A percentile compares a stretch with the other conserved stretches of the same genome.
Evolutionary conservation across 305 asterid species (phyloP).

Genomic region (Lippia alba): DNA sequence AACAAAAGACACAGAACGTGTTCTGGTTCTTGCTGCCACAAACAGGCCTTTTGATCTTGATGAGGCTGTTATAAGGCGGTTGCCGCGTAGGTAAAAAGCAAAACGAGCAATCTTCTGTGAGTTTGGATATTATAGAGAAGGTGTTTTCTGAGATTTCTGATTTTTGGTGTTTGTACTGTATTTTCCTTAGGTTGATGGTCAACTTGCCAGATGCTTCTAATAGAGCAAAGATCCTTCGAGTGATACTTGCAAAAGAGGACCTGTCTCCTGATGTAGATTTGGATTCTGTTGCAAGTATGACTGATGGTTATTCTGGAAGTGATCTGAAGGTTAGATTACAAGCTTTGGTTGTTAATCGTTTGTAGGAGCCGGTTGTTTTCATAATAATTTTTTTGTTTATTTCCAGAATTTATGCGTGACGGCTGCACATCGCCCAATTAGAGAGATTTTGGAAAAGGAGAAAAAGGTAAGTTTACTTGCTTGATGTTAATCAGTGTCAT

Average conservation of each 20-base stretch:
- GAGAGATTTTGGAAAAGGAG: slow-evolving; percentile 65
- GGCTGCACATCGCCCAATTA: slow-evolving; percentile 64
- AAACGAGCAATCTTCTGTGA: slow-evolving; percentile 6
- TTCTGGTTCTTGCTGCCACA: slow-evolving; percentile 82
- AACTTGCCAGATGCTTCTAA: slow-evolving; percentile 65
- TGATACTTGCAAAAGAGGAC: slow-evolving; percentile 63
- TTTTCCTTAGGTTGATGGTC: slow-evolving; percentile 54
- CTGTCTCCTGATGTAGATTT: slow-evolving; percentile 55
- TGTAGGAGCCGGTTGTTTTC: not conserved
- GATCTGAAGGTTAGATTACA: slow-evolving; percentile 55
- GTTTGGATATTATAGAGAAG: not conserved
- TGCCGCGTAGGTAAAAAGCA: slow-evolving; percentile 66
- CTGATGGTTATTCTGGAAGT: slow-evolving; percentile 70
- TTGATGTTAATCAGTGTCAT: not conserved
- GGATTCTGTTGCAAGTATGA: slow-evolving; percentile 57
- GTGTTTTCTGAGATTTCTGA: slow-evolving; percentile 2
- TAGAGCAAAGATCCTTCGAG: slow-evolving; percentile 55
- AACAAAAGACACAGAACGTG: slow-evolving; percentile 74
- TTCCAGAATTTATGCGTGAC: slow-evolving; percentile 57
- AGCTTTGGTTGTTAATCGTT: slow-evolving; percentile 27
- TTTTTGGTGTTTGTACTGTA: slow-evolving; percentile 21
- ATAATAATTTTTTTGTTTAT: slow-evolving; percentile 14
- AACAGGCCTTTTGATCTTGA: slow-evolving; percentile 82
- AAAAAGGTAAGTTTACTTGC: slow-evolving; percentile 44
- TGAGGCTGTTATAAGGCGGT: slow-evolving; percentile 75